Percentiles rank a stretch among this genome's conserved stretches.
phyloP scores from a whole-genome alignment of 768 basidiomycete genomes.

The Leccinum boreale region DNA sequence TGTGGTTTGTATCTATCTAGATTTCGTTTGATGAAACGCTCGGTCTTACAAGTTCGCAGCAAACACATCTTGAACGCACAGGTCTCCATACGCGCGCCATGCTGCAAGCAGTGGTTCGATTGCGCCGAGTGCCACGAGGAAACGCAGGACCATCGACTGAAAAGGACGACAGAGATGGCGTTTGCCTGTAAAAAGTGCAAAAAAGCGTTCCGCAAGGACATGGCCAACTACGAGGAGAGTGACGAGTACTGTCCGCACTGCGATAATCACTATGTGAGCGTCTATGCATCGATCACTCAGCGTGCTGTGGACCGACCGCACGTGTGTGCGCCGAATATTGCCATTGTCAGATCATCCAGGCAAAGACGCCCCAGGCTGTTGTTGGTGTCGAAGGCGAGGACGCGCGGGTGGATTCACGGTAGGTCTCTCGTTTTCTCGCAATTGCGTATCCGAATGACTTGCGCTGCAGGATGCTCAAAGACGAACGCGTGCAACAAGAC shows the following conservation, averaged over 20 bases:
- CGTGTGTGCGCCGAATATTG: neutral
- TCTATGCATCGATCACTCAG: neutral
- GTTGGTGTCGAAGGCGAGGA: conserved; percentile 91
- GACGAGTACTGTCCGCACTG: conserved; percentile 99
- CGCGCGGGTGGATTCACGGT: conserved; percentile 84
- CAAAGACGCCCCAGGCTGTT: conserved; percentile 84
- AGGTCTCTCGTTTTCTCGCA: conserved; percentile 21
- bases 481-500: conserved; percentile 68
- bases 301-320: neutral
- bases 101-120: conserved; percentile 98
- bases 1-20: conserved; percentile 25
- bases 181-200: conserved; percentile 89
- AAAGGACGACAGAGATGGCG: conserved; percentile 78
- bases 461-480: conserved; percentile 74
- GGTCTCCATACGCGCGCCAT: conserved; percentile 93
- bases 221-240: conserved; percentile 88
- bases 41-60: conserved; percentile 38
- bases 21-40: neutral
- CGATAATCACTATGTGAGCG: conserved; percentile 95
- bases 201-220: conserved; percentile 96
- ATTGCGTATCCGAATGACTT: neutral
- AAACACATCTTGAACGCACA: conserved; percentile 97
- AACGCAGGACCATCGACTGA: conserved; percentile 65
- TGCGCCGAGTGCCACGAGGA: conserved; percentile 96
- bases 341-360: conserved; percentile 73